These are phyloP conservation scores for Rhodotorula kratochvilovae DNA, from an alignment of 768 basidiomycete species.

Conservation along the genomic window DNA sequence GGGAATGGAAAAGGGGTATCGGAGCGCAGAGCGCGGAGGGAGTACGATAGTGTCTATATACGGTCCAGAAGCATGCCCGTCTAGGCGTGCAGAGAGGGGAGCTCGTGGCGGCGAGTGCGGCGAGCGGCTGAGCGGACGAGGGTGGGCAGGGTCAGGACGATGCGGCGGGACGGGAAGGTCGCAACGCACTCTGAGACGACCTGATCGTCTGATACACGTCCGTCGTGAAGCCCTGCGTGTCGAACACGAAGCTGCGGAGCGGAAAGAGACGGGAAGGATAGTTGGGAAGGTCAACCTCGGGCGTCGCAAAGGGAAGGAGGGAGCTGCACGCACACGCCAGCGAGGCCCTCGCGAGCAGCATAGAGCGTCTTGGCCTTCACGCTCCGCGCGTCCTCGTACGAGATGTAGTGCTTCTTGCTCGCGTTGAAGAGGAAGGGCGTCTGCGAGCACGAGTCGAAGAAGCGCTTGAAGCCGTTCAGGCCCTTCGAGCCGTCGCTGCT, in stretches of 20 bases:
- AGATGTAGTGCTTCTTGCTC: slow-evolving; percentile 9
- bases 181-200: not conserved
- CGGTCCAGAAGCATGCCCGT: too few relatives aligned
- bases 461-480: slow-evolving; percentile 13
- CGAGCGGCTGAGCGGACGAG: not conserved
- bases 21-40: not conserved
- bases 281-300: not conserved
- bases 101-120: not conserved
- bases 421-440: slow-evolving; percentile 37
- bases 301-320: too few relatives aligned
- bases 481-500: slow-evolving; percentile 14
- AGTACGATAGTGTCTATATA: not conserved
- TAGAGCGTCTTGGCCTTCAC: slow-evolving; percentile 7
- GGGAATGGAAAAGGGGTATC: not conserved
- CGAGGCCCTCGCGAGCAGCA: slow-evolving; percentile 6
- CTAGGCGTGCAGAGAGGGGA: too few relatives aligned
- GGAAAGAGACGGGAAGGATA: not conserved
- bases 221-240: slow-evolving; percentile 5
- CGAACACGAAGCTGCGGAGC: slow-evolving; percentile 7
- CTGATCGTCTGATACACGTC: not conserved
- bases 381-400: slow-evolving; percentile 25
- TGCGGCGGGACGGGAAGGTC: too few relatives aligned
- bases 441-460: slow-evolving; percentile 28
- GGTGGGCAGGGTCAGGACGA: too few relatives aligned
- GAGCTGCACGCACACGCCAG: slow-evolving; percentile 6